phyloP scores from a whole-genome alignment of 257 asterid genomes.

The Solanum clarkiae region DNA sequence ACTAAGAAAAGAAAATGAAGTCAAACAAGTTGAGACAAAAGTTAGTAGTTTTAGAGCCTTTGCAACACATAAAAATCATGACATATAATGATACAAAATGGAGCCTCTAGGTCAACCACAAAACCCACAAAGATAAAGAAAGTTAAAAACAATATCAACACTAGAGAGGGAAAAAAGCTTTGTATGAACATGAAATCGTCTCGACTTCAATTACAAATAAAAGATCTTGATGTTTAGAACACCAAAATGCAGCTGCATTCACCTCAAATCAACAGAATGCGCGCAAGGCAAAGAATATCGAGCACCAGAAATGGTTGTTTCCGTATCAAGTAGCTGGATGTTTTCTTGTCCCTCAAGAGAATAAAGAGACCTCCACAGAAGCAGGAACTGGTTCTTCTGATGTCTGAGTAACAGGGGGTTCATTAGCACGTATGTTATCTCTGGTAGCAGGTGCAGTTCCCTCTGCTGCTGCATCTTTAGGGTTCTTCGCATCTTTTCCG shows the following conservation, averaged over 20 bases:
- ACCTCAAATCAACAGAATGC: background rate
- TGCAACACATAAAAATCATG: background rate
- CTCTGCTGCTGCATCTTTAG: slow-evolving; percentile 22
- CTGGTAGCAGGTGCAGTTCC: background rate
- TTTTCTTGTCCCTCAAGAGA: background rate
- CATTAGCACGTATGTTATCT: slow-evolving; percentile 23
- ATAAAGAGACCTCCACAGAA: background rate
- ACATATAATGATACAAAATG: background rate
- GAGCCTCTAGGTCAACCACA: background rate
- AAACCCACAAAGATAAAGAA: background rate
- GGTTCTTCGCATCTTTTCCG: slow-evolving; percentile 31
- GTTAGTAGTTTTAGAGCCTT: background rate
- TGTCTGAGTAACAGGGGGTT: slow-evolving; percentile 18
- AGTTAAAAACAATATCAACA: background rate
- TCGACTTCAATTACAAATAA: background rate
- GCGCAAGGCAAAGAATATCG: background rate
- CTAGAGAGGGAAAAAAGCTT: background rate
- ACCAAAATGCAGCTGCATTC: background rate
- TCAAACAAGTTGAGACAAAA: background rate
- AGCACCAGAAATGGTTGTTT: background rate
- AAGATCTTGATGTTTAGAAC: background rate
- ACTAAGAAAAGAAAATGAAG: background rate
- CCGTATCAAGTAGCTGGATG: background rate
- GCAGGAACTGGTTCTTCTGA: slow-evolving; percentile 24
- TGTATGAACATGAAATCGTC: background rate